Conservation (phyloP, 2,329 filamentous ascomycete species). For the Graphilbum fragrans region DNA sequence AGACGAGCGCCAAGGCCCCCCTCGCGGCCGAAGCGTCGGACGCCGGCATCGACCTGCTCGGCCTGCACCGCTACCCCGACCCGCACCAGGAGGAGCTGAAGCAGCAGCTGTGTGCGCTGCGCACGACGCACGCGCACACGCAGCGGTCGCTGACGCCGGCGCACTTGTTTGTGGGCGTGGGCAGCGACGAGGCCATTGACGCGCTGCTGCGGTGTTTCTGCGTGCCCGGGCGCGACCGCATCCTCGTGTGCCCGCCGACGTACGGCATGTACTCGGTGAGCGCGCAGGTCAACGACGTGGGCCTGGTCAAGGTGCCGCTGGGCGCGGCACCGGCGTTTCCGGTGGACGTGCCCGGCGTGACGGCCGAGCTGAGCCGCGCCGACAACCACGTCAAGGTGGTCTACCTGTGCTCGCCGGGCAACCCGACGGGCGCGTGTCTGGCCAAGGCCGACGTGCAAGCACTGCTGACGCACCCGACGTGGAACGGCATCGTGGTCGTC, state of each 20-base stretch:
- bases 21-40: conserved; percentile 67
- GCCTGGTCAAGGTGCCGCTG: conserved; percentile 76
- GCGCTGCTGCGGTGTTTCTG: conserved; percentile 90
- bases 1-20: conserved; percentile 95
- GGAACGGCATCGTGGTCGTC: conserved; percentile 88
- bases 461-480: conserved; percentile 74
- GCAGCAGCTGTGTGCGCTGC: conserved; percentile 70
- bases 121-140: conserved; percentile 78
- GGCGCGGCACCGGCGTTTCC: conserved; percentile 59
- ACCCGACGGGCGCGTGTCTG: conserved; percentile 76
- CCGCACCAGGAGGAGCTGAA: conserved; percentile 87
- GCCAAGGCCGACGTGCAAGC: conserved; percentile 60
- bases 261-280: conserved; percentile 98
- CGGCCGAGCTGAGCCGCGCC: conserved; percentile 36
- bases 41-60: conserved; percentile 56
- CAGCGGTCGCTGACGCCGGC: conserved; percentile 59
- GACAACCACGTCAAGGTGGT: conserved; percentile 65
- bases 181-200: conserved; percentile 95
- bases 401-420: conserved; percentile 91
- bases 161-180: conserved; percentile 89
- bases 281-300: conserved; percentile 86
- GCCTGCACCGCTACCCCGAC: conserved; percentile 89
- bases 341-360: conserved; percentile 60
- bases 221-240: conserved; percentile 72
- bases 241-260: conserved; percentile 89